Evolutionary conservation across 1,139 yeast species (phyloP).

Genomic region (Protomyces gravidus): DNA sequence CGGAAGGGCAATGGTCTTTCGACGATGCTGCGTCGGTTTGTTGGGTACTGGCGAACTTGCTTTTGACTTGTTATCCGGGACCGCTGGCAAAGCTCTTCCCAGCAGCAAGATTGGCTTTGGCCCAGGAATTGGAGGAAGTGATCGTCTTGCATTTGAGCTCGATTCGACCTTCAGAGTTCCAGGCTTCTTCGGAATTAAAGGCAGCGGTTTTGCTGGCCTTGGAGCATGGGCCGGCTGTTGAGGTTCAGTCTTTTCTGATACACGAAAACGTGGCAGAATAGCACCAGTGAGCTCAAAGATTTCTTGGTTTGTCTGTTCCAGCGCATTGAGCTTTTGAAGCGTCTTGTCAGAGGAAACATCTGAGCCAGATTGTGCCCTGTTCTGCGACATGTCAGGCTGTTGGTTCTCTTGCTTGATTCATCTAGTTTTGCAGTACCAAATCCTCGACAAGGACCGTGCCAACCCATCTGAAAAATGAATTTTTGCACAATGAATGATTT

Average conservation of each 20-base stretch:
- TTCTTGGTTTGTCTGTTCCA: not conserved
- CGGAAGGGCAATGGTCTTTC: not conserved
- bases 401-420: too few species aligned
- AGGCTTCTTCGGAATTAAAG: not conserved
- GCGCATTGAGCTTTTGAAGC: not conserved
- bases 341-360: too few species aligned
- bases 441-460: too few species aligned
- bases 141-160: too few species aligned
- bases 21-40: not conserved
- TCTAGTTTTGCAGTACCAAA: too few species aligned
- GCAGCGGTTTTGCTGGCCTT: not conserved
- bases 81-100: not conserved
- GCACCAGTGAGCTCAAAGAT: not conserved
- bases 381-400: too few species aligned
- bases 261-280: not conserved
- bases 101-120: not conserved
- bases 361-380: too few species aligned
- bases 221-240: not conserved
- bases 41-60: too few species aligned
- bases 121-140: not conserved
- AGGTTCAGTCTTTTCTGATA: not conserved
- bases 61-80: too few species aligned
- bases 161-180: too few species aligned
- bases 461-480: not conserved
- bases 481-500: not conserved